Evolutionary conservation across 2,329 filamentous ascomycete genomes (phyloP), one percentile per base, ranked within the genome.

Genomic region (Aspergillus luchuensis): DNA sequence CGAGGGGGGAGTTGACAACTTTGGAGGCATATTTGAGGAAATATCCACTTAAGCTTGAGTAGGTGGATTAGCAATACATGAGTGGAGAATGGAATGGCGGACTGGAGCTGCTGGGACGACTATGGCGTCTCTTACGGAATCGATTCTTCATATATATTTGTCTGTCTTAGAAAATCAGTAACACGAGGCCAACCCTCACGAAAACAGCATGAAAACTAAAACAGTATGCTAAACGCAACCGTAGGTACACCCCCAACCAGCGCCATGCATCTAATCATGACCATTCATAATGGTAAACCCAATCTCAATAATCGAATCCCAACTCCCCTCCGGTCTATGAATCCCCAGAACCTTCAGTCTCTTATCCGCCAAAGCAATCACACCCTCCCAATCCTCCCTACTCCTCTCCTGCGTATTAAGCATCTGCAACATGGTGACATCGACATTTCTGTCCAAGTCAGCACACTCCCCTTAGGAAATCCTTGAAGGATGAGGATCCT

Each of bases 371-470:
- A n/a, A 8, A 3, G 33, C 7, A 13, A 61, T 13, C 7, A 61
- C 23, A 4, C 49, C 36, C 30, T 58, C 50, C 59, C 56, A 61
- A 8, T 58, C 56, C 47, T 55, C 56, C 19, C 30, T 47, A 13
- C 56, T 52, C 7, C 56, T 43, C 11, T 58, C 59, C 5, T 57
- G 55, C 2, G 45, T 57, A n/a, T 50, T 50, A 4, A 50, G 7
- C 55, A 39, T 48, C 28, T 57, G 55, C 4, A 57, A 38, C 55
- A 57, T 57, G 2, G 30, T 47, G 1, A 57, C 45, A n/a, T 57
- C 55, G 11, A 57, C 28, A 41, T 57, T 57, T 21, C 43, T 50
- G 28, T 13, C 4, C 10, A 10, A 13, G 13, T 45, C 8, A 45
- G 19, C 41, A 21, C 39, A 8, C 41, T 7, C 6, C 23, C 23